Percentiles rank a stretch among this genome's conserved stretches.
These are phyloP conservation scores for Domatiomyces catenatus DNA, from an alignment of 2,329 filamentous ascomycete genomes.

Conservation along the genomic window DNA sequence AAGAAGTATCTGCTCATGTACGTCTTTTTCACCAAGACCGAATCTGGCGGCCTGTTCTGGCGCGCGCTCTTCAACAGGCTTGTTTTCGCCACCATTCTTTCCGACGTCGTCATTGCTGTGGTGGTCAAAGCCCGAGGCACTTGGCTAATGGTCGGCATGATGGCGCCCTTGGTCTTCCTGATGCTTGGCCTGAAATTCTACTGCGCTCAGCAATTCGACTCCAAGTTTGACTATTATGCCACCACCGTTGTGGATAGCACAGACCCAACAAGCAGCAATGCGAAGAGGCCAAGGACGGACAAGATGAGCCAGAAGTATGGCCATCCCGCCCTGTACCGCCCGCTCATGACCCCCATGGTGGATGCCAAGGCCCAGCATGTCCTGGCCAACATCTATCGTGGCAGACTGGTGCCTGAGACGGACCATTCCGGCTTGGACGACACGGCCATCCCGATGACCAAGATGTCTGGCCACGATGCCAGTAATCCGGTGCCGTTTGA, in stretches of 20 bases:
- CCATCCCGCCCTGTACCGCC: slow-evolving; percentile 78
- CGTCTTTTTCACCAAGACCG: slow-evolving; percentile 90
- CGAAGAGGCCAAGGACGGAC: slow-evolving; percentile 18
- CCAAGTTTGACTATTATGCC: slow-evolving; percentile 65
- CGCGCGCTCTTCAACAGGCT: slow-evolving; percentile 83
- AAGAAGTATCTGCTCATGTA: slow-evolving; percentile 95
- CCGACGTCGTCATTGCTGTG: slow-evolving; percentile 64
- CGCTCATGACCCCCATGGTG: slow-evolving; percentile 88
- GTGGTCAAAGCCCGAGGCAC: slow-evolving; percentile 57
- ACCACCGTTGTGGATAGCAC: slow-evolving; percentile 43
- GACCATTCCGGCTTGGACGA: slow-evolving; percentile 52
- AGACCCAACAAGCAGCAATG: slow-evolving; percentile 7
- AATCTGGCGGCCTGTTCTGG: slow-evolving; percentile 90
- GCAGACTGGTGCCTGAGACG: slow-evolving; percentile 54
- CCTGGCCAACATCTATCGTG: slow-evolving; percentile 71
- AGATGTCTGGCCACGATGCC: slow-evolving; percentile 40
- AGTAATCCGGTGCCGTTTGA: slow-evolving; percentile 52
- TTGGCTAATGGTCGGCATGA: slow-evolving; percentile 48
- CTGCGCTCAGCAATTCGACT: slow-evolving; percentile 61
- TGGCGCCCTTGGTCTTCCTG: slow-evolving; percentile 62
- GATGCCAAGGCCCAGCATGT: slow-evolving; percentile 78
- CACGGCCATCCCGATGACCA: slow-evolving; percentile 58
- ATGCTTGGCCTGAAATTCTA: slow-evolving; percentile 76
- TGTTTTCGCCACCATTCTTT: slow-evolving; percentile 63
- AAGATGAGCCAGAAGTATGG: slow-evolving; percentile 61